A percentile compares a stretch with the other conserved stretches of the same genome.
These are phyloP conservation scores for Rhizopogon salebrosus DNA, from an alignment of 768 basidiomycete genomes.

Conservation along the genomic window DNA sequence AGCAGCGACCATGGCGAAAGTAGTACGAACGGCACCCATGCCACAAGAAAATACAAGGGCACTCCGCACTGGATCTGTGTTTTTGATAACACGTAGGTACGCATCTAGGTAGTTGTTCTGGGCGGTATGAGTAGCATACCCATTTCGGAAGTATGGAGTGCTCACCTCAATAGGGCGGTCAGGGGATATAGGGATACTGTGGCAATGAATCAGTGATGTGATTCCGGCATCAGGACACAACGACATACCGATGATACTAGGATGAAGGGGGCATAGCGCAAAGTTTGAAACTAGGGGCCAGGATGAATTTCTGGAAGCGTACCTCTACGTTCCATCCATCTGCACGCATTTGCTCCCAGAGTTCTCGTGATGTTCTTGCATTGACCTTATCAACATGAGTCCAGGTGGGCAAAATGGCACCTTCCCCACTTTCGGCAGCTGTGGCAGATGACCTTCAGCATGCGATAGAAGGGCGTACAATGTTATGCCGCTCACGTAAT, in stretches of 20 bases:
- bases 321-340: conserved; percentile 94
- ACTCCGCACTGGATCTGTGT: conserved; percentile 73
- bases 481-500: conserved; percentile 45
- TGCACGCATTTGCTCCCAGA: conserved; percentile 73
- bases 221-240: not conserved
- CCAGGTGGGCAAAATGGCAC: conserved; percentile 89
- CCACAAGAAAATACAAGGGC: conserved; percentile 94
- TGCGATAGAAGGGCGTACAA: not conserved
- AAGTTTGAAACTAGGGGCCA: conserved; percentile 3
- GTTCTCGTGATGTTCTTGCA: conserved; percentile 83
- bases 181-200: conserved; percentile 90
- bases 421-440: conserved; percentile 62
- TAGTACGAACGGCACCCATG: conserved; percentile 94
- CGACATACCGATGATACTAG: conserved; percentile 71
- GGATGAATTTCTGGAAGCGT: conserved; percentile 18
- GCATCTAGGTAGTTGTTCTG: conserved; percentile 95
- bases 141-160: not conserved
- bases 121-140: not conserved
- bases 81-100: conserved; percentile 76
- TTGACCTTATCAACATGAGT: conserved; percentile 78
- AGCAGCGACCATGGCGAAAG: conserved; percentile 96
- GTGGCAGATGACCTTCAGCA: conserved; percentile 13
- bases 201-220: conserved; percentile 2
- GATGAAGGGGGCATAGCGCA: conserved; percentile 8
- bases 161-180: conserved; percentile 84